Conservation (phyloP, 2,329 filamentous ascomycete genomes). For the Neofusicoccum ribis region DNA sequence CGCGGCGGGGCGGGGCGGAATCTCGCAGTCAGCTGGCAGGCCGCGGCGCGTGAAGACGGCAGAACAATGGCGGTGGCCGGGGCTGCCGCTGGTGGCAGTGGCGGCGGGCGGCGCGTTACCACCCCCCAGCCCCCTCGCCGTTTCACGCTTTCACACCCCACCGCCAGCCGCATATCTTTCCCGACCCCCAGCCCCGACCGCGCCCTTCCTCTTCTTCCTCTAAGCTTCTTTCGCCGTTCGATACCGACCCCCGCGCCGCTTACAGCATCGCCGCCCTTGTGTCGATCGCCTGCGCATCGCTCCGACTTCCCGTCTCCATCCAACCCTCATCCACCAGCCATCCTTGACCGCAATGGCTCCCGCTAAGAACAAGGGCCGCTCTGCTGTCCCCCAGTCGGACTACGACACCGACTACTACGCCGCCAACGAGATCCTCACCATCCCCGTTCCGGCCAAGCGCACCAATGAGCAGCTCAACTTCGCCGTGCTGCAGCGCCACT, state of each 20-base stretch:
- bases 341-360: constrained; percentile 38
- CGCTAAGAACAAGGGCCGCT: constrained; percentile 29
- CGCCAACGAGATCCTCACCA: constrained; percentile 26
- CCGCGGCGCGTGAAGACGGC: too few relatives aligned
- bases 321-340: background rate
- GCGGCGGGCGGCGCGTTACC: too few relatives aligned
- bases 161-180: background rate
- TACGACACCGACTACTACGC: constrained; percentile 53
- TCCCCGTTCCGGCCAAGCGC: constrained; percentile 53
- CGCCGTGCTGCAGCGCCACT: constrained; percentile 77
- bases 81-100: too few relatives aligned
- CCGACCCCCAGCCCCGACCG: background rate
- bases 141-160: background rate
- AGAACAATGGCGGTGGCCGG: too few relatives aligned
- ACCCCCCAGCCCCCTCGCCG: background rate
- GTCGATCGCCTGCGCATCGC: background rate
- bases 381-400: constrained; percentile 53
- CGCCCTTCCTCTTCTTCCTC: background rate
- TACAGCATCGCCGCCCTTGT: background rate
- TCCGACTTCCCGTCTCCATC: background rate
- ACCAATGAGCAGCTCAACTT: constrained; percentile 87
- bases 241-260: background rate
- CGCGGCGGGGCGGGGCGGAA: background rate
- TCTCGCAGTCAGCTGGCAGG: too few relatives aligned
- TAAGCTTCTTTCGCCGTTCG: background rate